Percentiles rank a stretch among this genome's conserved stretches.
phyloP scores from a whole-genome alignment of 345 rosid genomes.

The Salix suchowensis region DNA sequence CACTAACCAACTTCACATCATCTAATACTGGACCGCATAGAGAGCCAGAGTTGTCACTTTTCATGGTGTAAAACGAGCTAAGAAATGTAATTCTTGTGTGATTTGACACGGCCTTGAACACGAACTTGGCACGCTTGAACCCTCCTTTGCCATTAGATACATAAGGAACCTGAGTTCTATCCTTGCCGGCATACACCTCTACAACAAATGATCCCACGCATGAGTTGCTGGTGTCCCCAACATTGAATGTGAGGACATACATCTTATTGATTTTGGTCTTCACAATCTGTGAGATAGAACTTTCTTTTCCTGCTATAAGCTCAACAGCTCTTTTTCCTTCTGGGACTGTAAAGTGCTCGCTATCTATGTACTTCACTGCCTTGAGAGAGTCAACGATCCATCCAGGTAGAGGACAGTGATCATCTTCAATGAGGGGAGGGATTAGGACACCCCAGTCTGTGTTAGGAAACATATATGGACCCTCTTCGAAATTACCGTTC shows the following conservation, averaged over 20 bases:
- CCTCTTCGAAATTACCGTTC: slow-evolving; percentile 73
- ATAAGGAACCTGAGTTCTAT: slow-evolving; percentile 40
- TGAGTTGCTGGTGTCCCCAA: slow-evolving; percentile 54
- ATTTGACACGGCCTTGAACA: slow-evolving; percentile 45
- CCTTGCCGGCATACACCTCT: slow-evolving; percentile 57
- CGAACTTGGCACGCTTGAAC: slow-evolving; percentile 35
- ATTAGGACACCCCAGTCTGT: slow-evolving; percentile 57
- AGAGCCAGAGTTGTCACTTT: slow-evolving; percentile 58
- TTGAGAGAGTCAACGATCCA: slow-evolving; percentile 82
- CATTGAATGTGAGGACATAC: slow-evolving; percentile 50
- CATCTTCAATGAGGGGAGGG: slow-evolving; percentile 67
- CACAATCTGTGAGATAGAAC: slow-evolving; percentile 58
- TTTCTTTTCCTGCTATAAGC: slow-evolving; percentile 72
- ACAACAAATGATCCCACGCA: slow-evolving; percentile 64
- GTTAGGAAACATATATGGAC: slow-evolving; percentile 55
- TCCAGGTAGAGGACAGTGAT: slow-evolving; percentile 65
- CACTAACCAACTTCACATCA: slow-evolving; percentile 48
- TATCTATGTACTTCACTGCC: slow-evolving; percentile 67
- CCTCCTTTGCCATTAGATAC: slow-evolving; percentile 65
- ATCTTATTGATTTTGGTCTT: slow-evolving; percentile 35
- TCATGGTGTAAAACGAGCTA: slow-evolving; percentile 62
- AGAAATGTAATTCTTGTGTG: slow-evolving; percentile 57
- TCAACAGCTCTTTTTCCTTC: slow-evolving; percentile 56
- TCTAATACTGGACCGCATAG: slow-evolving; percentile 80
- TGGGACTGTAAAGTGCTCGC: slow-evolving; percentile 50